phyloP scores from a whole-genome alignment of 1,284 basidiomycete species.

The Apiotrichum siamense region DNA sequence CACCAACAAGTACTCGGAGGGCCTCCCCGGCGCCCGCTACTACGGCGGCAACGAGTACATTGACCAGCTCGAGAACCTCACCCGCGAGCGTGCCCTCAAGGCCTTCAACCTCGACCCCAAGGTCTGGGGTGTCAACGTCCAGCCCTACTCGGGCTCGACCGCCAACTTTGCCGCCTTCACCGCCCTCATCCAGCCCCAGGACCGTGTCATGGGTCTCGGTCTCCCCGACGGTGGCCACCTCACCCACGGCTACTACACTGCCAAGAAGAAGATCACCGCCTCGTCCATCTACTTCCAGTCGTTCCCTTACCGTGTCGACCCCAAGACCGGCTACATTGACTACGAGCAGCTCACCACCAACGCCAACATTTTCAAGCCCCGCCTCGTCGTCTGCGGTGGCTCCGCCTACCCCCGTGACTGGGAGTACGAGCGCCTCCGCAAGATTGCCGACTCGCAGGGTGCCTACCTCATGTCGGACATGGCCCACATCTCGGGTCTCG shows the following conservation, averaged over 20 bases:
- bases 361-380: conserved; percentile 94
- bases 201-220: conserved; percentile 98
- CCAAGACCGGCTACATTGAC: conserved; percentile 83
- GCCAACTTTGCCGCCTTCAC: conserved; percentile 97
- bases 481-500: conserved; percentile 92
- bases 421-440: conserved; percentile 80
- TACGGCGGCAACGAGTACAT: conserved; percentile 98
- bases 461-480: conserved; percentile 94
- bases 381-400: conserved; percentile 93
- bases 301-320: conserved; percentile 86
- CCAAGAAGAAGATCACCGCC: conserved; percentile 99
- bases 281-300: conserved; percentile 99
- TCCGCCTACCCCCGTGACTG: conserved; percentile 98
- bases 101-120: conserved; percentile 91
- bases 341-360: conserved; percentile 77
- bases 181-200: conserved; percentile 93
- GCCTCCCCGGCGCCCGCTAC: conserved; percentile 90
- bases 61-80: conserved; percentile 91
- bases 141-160: conserved; percentile 95
- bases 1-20: conserved; percentile 98
- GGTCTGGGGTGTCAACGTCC: conserved; percentile 95
- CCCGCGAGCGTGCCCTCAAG: conserved; percentile 89
- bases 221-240: conserved; percentile 98
- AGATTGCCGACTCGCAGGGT: conserved; percentile 79
- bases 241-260: conserved; percentile 97